Evolutionary conservation across 2,329 filamentous ascomycete genomes (phyloP).

Genomic region (Magnaporthales sp.): DNA sequence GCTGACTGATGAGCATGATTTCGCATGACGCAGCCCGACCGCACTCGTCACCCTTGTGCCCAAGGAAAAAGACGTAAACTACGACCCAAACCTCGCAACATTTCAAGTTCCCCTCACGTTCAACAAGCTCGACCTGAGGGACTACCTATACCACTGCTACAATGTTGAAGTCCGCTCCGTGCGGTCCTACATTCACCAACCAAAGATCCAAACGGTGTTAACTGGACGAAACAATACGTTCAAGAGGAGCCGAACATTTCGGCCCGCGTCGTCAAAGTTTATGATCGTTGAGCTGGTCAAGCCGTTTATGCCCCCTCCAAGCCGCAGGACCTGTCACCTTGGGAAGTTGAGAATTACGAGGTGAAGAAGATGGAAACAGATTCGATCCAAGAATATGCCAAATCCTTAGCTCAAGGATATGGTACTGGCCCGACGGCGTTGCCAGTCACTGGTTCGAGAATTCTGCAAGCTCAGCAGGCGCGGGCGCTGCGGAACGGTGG

Average conservation of each 20-base stretch:
- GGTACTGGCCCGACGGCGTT: constrained; percentile 2
- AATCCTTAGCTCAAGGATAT: constrained; percentile 29
- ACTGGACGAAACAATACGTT: not conserved
- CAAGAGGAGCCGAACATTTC: constrained; percentile 17
- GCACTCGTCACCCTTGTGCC: constrained; percentile 74
- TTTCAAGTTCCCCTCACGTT: constrained; percentile 88
- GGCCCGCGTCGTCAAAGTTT: constrained; percentile 70
- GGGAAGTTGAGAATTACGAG: constrained; percentile 54
- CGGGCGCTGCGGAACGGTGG: constrained; percentile 51
- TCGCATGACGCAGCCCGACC: constrained; percentile 52
- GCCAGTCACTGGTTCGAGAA: constrained; percentile 21
- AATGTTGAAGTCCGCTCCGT: constrained; percentile 63
- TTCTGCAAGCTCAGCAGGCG: constrained; percentile 48
- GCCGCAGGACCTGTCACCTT: constrained; percentile 53
- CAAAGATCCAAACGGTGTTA: no score
- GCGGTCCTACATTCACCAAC: constrained; percentile 64
- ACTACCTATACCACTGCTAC: constrained; percentile 88
- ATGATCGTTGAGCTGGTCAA: constrained; percentile 88
- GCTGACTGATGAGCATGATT: not conserved
- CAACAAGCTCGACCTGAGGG: constrained; percentile 93
- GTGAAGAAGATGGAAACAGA: constrained; percentile 19
- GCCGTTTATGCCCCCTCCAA: constrained; percentile 83
- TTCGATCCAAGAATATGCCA: constrained; percentile 6
- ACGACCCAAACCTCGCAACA: constrained; percentile 73
- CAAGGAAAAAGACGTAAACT: no score